A percentile compares a stretch with the other conserved stretches of the same genome.
Evolutionary conservation across 768 basidiomycete genomes (phyloP).

Genomic region (Piloderma croceum): DNA sequence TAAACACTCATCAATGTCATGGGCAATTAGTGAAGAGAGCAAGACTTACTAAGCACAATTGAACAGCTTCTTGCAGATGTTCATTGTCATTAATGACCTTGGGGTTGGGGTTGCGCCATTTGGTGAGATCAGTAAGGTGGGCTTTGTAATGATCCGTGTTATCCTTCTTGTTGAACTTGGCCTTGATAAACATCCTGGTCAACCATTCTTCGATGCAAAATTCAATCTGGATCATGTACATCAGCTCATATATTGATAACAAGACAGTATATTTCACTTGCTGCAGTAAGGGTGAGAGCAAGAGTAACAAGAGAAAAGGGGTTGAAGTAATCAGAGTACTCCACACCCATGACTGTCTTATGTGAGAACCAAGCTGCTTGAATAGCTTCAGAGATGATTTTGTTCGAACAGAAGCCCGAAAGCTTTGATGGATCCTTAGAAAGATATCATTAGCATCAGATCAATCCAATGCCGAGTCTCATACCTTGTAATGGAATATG

Average conservation of each 20-base stretch:
- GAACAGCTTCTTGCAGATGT: constrained; percentile 51
- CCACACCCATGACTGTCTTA: constrained; percentile 8
- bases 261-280: constrained; percentile 2
- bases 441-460: too few relatives aligned
- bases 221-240: constrained; percentile 7
- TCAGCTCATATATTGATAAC: too few relatives aligned
- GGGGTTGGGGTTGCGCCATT: constrained; percentile 63
- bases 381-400: constrained; percentile 10
- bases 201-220: constrained; percentile 10
- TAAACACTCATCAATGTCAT: too few relatives aligned
- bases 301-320: constrained; percentile 12
- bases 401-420: too few relatives aligned
- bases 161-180: too few relatives aligned
- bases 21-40: too few relatives aligned
- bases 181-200: constrained; percentile 4
- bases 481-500: too few relatives aligned
- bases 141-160: too few relatives aligned
- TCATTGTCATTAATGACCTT: constrained; percentile 52
- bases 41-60: too few relatives aligned
- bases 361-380: constrained; percentile 11
- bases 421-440: too few relatives aligned
- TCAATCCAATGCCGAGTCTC: too few relatives aligned
- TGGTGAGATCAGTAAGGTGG: too few relatives aligned
- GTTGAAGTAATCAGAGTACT: constrained; percentile 8
- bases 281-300: constrained; percentile 12